phyloP scores from a whole-genome alignment of 768 basidiomycete species.

The Agaricus subrufescens region DNA sequence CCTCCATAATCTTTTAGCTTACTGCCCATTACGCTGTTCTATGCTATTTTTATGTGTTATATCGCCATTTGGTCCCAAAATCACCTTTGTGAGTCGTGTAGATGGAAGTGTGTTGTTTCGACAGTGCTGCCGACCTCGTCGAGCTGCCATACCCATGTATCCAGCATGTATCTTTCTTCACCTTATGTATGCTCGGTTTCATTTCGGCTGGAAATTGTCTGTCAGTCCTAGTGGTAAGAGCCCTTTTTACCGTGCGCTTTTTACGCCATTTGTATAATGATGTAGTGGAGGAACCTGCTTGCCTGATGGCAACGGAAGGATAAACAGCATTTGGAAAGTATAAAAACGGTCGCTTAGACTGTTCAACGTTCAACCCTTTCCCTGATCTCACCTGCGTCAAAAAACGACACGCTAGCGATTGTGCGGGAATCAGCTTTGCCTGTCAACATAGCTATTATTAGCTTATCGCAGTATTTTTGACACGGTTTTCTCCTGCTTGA shows the following conservation, averaged over 20 bases:
- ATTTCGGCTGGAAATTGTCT: neutral
- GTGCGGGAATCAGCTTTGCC: too few species aligned
- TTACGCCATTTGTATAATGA: constrained; percentile 7
- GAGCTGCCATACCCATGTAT: neutral
- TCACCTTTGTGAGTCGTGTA: neutral
- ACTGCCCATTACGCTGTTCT: neutral
- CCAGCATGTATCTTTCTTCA: neutral
- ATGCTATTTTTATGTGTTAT: neutral
- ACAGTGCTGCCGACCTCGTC: too few species aligned
- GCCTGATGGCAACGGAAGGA: neutral
- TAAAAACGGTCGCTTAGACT: neutral
- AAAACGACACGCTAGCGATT: too few species aligned
- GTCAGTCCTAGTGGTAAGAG: neutral
- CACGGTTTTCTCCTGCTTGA: neutral
- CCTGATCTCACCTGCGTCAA: neutral
- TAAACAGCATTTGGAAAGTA: neutral
- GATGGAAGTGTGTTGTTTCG: too few species aligned
- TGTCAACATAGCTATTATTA: neutral
- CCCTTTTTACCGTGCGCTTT: neutral
- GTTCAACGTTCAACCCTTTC: neutral
- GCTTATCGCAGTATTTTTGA: constrained; percentile 1
- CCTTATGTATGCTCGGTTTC: neutral
- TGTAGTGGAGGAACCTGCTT: neutral
- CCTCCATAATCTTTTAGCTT: neutral
- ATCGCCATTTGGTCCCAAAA: neutral